phyloP scores from a whole-genome alignment of 345 rosid species.

The Brassica juncea region DNA sequence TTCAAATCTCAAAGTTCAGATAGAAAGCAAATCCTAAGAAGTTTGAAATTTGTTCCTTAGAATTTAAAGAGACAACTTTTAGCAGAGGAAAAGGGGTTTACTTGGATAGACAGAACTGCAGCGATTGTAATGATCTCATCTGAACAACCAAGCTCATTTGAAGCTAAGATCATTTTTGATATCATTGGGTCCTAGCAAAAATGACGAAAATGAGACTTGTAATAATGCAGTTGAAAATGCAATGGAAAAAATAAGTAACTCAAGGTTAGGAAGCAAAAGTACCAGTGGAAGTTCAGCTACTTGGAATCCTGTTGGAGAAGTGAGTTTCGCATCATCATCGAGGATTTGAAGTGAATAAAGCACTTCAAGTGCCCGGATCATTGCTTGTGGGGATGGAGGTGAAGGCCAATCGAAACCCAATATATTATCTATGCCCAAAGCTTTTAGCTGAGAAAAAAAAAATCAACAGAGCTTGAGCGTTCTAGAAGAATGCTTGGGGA shows the following conservation, averaged over 20 bases:
- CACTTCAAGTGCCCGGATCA: conserved; percentile 92
- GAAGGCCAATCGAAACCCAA: conserved; percentile 95
- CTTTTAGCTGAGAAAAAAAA: conserved; percentile 62
- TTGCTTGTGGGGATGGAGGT: conserved; percentile 87
- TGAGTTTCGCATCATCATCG: conserved; percentile 96
- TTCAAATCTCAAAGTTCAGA: neutral
- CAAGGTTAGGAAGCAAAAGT: conserved; percentile 5
- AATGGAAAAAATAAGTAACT: neutral
- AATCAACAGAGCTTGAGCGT: neutral
- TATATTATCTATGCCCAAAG: conserved; percentile 92
- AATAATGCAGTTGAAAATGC: conserved; percentile 1
- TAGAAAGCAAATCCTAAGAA: neutral
- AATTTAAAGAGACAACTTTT: neutral
- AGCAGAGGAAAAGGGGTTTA: conserved; percentile 13
- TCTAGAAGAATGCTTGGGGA: neutral
- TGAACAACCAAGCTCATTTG: conserved; percentile 84
- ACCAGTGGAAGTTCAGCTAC: conserved; percentile 96
- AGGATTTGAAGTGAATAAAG: conserved; percentile 89
- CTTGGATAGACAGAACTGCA: conserved; percentile 89
- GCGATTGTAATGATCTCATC: conserved; percentile 85
- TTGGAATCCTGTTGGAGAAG: conserved; percentile 95
- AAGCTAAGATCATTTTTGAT: conserved; percentile 92
- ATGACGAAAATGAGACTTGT: conserved; percentile 2
- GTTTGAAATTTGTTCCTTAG: neutral
- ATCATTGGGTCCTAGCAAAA: conserved; percentile 81